Percentiles rank a stretch among this genome's conserved stretches.
Evolutionary conservation across 345 rosid species (phyloP).

Genomic region (Gossypium australe): DNA sequence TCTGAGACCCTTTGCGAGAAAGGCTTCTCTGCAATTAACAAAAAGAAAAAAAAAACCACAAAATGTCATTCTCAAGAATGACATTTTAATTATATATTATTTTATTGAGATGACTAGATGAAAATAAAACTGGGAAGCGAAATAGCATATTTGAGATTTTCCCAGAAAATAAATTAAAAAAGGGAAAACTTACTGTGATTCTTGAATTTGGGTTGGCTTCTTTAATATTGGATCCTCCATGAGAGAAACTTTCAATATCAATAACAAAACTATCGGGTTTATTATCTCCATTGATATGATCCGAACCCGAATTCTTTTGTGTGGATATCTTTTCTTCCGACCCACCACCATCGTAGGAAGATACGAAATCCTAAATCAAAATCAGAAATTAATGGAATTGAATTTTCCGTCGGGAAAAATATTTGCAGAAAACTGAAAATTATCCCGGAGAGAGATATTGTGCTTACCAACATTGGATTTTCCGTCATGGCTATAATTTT

Average conservation of each 20-base stretch:
- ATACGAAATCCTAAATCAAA: too few relatives aligned
- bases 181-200: conserved; percentile 35
- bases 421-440: conserved; percentile 2
- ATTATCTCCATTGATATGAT: conserved; percentile 14
- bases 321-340: conserved; percentile 3
- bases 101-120: conserved; percentile 6
- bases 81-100: conserved; percentile 5
- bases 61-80: not conserved
- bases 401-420: not conserved
- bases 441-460: conserved; percentile 12
- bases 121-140: too few relatives aligned
- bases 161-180: not conserved
- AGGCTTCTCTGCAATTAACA: conserved; percentile 52
- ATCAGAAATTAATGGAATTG: too few relatives aligned
- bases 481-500: conserved; percentile 45
- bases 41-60: not conserved
- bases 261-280: conserved; percentile 16
- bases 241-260: conserved; percentile 16
- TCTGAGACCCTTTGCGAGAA: conserved; percentile 65
- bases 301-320: conserved; percentile 10
- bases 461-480: conserved; percentile 48
- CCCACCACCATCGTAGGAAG: too few relatives aligned
- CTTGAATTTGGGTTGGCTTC: conserved; percentile 41
- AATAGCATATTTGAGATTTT: not conserved
- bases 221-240: not conserved